These are phyloP conservation scores for Massospora cicadina DNA, from an alignment of 371 early-diverging fungal genomes.

Conservation along the genomic window DNA sequence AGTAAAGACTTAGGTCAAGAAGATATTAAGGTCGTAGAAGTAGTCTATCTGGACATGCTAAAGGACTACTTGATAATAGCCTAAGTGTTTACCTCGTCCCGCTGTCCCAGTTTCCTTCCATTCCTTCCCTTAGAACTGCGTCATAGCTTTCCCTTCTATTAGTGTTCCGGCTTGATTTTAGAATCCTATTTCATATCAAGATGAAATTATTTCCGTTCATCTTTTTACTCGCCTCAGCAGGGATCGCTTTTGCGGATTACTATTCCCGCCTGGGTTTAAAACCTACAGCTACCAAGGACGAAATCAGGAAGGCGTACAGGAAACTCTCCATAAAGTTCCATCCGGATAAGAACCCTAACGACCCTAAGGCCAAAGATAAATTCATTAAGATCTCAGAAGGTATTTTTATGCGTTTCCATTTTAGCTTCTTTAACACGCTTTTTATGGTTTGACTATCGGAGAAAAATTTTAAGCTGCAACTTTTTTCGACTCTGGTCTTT, in stretches of 20 bases:
- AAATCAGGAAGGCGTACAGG: conserved; percentile 86
- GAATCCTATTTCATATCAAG: not conserved
- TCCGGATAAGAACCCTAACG: conserved; percentile 83
- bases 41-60: not conserved
- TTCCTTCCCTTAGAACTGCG: not conserved
- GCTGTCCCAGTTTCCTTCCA: not conserved
- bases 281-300: conserved; percentile 51
- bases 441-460: no score
- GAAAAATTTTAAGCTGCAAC: no score
- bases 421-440: no score
- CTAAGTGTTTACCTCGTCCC: not conserved
- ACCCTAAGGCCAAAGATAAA: conserved; percentile 60
- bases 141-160: not conserved
- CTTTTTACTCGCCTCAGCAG: not conserved
- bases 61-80: not conserved
- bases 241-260: conserved; percentile 25
- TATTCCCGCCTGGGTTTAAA: conserved; percentile 74
- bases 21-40: not conserved
- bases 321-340: conserved; percentile 73
- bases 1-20: not conserved
- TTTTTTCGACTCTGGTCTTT: no score
- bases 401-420: no score
- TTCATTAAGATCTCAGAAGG: conserved; percentile 84
- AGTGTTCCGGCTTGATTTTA: not conserved
- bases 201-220: not conserved